phyloP scores from a whole-genome alignment of 164 flowering plant species.

The Magnolia officinalis region DNA sequence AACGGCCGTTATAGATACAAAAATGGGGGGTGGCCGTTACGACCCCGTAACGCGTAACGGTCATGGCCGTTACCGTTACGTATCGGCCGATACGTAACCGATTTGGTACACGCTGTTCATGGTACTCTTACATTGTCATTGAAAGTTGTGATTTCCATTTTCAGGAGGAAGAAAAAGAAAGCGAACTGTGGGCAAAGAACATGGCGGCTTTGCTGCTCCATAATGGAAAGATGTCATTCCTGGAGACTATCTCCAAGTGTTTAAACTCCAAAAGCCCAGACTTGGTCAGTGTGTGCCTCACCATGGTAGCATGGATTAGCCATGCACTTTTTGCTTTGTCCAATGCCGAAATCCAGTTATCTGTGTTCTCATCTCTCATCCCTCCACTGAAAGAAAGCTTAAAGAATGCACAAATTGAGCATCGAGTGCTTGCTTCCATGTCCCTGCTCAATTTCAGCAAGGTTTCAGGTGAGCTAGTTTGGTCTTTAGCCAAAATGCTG shows the following conservation, averaged over 20 bases:
- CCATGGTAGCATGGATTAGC: constrained; percentile 60
- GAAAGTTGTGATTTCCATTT: constrained; percentile 1
- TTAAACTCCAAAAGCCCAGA: constrained; percentile 34
- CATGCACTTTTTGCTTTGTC: constrained; percentile 39
- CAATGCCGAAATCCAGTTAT: constrained; percentile 41
- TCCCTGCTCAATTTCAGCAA: constrained; percentile 56
- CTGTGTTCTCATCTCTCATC: constrained; percentile 45
- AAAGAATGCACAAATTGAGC: constrained; percentile 36
- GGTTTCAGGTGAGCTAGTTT: constrained; percentile 44
- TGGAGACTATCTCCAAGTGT: constrained; percentile 48
- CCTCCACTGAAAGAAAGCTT: constrained; percentile 41
- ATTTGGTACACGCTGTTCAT: no score
- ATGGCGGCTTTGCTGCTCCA: constrained; percentile 42
- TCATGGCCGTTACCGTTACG: no score
- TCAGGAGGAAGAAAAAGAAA: constrained; percentile 47
- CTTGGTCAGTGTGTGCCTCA: constrained; percentile 42
- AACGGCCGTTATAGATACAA: no score
- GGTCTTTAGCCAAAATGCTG: neutral
- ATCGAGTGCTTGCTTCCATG: constrained; percentile 52
- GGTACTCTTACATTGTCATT: neutral
- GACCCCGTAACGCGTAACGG: no score
- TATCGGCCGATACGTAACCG: no score
- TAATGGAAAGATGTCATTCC: constrained; percentile 39
- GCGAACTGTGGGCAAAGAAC: constrained; percentile 43
- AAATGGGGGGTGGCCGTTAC: no score